These are phyloP conservation scores for Stemphylium lycopersici DNA, from an alignment of 2,329 filamentous ascomycete species.

Conservation along the genomic window DNA sequence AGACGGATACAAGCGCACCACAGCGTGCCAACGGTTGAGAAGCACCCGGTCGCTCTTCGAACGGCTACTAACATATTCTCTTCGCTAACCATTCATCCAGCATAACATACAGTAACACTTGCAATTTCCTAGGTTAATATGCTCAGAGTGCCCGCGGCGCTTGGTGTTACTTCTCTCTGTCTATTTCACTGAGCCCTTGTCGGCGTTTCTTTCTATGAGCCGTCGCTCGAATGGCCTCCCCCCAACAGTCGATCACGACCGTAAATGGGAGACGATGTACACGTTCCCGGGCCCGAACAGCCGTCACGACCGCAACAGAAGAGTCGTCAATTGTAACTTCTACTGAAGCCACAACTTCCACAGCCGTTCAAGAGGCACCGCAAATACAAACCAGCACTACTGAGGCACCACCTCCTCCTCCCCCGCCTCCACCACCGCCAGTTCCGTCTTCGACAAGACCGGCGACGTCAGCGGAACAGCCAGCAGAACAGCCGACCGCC, in stretches of 20 bases:
- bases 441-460: slow-evolving; percentile 22
- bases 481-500: slow-evolving; percentile 19
- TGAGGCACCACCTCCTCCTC: slow-evolving; percentile 21
- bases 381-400: slow-evolving; percentile 30
- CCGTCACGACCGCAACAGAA: slow-evolving; percentile 31
- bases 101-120: slow-evolving; percentile 30
- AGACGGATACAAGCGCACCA: slow-evolving; percentile 39
- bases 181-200: slow-evolving; percentile 37
- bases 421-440: slow-evolving; percentile 18
- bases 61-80: slow-evolving; percentile 30
- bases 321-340: slow-evolving; percentile 25
- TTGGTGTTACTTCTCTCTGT: slow-evolving; percentile 37
- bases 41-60: slow-evolving; percentile 36
- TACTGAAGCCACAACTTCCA: slow-evolving; percentile 27
- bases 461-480: slow-evolving; percentile 16
- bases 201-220: slow-evolving; percentile 42
- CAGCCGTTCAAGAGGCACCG: slow-evolving; percentile 26
- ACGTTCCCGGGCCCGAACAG: slow-evolving; percentile 44
- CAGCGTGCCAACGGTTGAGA: slow-evolving; percentile 45
- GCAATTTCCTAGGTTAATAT: slow-evolving; percentile 45
- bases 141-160: slow-evolving; percentile 43
- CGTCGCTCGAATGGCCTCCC: slow-evolving; percentile 48
- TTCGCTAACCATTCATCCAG: slow-evolving; percentile 31
- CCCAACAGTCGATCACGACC: slow-evolving; percentile 45
- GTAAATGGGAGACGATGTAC: slow-evolving; percentile 49